phyloP scores from a whole-genome alignment of 495 filamentous ascomycete genomes.

The Daldinia grandis region DNA sequence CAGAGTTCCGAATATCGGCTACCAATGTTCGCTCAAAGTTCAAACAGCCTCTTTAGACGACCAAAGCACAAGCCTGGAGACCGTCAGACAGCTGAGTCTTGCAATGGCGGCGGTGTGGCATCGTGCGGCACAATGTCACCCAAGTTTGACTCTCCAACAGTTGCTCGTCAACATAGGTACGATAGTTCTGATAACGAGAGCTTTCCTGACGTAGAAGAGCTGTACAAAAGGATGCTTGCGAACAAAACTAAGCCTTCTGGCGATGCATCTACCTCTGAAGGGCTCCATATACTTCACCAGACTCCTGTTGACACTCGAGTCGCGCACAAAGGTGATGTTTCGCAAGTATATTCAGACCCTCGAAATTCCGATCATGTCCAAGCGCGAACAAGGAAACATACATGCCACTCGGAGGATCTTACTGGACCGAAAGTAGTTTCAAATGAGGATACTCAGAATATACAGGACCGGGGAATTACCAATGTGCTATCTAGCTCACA shows the following conservation, averaged over 20 bases:
- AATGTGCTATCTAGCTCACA: not conserved
- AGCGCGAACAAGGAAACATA: not conserved
- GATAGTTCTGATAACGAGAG: slow-evolving; percentile 25
- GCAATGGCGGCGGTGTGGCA: not conserved
- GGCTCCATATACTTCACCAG: not conserved
- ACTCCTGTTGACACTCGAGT: not conserved
- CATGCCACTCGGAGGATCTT: not conserved
- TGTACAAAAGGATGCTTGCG: slow-evolving; percentile 2
- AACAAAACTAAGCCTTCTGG: not conserved
- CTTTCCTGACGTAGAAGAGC: slow-evolving; percentile 19
- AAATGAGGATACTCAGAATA: not conserved
- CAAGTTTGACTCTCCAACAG: not conserved
- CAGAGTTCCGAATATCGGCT: not conserved
- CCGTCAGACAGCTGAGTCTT: not conserved
- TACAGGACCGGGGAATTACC: not conserved
- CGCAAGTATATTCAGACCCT: not conserved
- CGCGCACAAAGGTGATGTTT: not conserved
- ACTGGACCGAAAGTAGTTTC: not conserved
- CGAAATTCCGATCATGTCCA: not conserved
- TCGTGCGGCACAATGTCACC: not conserved
- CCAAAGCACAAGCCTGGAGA: not conserved
- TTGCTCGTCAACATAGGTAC: not conserved
- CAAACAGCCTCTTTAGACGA: not conserved
- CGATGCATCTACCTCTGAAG: not conserved
- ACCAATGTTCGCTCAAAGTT: not conserved